A percentile compares a stretch with the other conserved stretches of the same genome.
phyloP scores from a whole-genome alignment of 2,329 filamentous ascomycete genomes.

The Colletotrichum horii region DNA sequence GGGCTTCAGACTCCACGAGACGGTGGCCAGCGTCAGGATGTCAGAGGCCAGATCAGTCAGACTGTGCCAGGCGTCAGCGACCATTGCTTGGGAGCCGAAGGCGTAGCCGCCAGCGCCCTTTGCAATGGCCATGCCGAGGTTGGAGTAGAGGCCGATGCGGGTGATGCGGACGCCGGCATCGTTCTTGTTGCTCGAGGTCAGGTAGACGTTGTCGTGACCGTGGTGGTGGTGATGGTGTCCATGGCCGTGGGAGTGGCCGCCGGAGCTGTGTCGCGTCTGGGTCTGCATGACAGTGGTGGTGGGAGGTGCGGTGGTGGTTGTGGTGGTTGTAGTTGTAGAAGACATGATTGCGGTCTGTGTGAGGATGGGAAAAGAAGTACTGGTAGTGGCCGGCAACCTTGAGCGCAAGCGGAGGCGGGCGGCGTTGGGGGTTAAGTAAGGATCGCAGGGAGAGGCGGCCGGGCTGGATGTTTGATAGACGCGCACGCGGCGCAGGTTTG shows the following conservation, averaged over 20 bases:
- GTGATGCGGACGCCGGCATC: constrained; percentile 96
- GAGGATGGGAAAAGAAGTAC: neutral
- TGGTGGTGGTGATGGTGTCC: constrained; percentile 70
- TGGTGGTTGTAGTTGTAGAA: constrained; percentile 35
- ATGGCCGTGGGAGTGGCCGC: constrained; percentile 54
- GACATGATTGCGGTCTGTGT: constrained; percentile 33
- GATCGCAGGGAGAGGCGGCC: constrained; percentile 12
- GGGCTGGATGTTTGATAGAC: constrained; percentile 17
- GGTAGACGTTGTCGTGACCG: constrained; percentile 79
- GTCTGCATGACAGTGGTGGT: constrained; percentile 38
- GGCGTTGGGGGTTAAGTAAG: constrained; percentile 20
- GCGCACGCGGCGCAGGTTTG: constrained; percentile 19
- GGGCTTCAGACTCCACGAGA: constrained; percentile 89
- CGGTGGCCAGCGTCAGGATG: constrained; percentile 90
- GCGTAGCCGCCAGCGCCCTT: constrained; percentile 92
- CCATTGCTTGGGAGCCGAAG: constrained; percentile 93
- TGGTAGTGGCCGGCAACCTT: neutral
- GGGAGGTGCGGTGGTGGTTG: constrained; percentile 27
- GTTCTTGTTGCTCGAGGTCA: constrained; percentile 82
- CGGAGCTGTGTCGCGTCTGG: constrained; percentile 47
- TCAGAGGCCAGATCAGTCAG: constrained; percentile 95
- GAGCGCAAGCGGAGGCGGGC: neutral
- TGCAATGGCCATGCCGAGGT: constrained; percentile 90
- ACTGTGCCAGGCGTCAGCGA: constrained; percentile 94
- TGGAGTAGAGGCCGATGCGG: constrained; percentile 84